Conservation (phyloP, 73 alveolate genomes). For the Paramecium pentaurelia region DNA sequence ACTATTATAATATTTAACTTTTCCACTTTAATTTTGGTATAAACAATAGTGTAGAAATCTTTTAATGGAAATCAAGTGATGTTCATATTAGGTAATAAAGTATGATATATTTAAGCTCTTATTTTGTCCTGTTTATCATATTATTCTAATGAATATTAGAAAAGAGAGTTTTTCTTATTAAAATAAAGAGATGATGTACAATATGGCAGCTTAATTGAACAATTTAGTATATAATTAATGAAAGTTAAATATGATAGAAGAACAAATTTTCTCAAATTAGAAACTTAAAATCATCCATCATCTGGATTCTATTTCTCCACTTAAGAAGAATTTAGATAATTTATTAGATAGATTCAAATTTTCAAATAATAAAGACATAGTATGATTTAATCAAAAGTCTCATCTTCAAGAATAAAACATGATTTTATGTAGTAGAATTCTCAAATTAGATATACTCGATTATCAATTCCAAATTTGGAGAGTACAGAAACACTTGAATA, state of each 20-base stretch:
- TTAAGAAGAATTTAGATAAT: background rate
- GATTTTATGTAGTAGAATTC: background rate
- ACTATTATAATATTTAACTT: background rate
- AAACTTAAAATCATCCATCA: background rate
- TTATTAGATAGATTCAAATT: background rate
- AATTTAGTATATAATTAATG: background rate
- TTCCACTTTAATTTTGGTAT: background rate
- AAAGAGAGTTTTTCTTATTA: background rate
- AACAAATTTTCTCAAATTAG: background rate
- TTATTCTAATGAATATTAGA: background rate
- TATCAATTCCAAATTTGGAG: background rate
- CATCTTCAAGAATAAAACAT: background rate
- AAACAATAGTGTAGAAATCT: background rate
- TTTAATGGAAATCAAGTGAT: background rate
- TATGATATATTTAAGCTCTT: background rate
- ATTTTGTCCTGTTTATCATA: background rate
- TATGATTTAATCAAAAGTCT: background rate
- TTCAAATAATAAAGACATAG: background rate
- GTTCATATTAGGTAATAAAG: background rate
- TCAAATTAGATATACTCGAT: background rate
- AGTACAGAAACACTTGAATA: background rate
- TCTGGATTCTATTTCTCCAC: background rate
- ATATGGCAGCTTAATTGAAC: background rate
- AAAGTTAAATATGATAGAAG: background rate
- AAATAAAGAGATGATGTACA: background rate